Evolutionary conservation across 495 filamentous ascomycete genomes (phyloP), one percentile per base, ranked within the genome.

Genomic region (Talaromyces borbonicus): DNA sequence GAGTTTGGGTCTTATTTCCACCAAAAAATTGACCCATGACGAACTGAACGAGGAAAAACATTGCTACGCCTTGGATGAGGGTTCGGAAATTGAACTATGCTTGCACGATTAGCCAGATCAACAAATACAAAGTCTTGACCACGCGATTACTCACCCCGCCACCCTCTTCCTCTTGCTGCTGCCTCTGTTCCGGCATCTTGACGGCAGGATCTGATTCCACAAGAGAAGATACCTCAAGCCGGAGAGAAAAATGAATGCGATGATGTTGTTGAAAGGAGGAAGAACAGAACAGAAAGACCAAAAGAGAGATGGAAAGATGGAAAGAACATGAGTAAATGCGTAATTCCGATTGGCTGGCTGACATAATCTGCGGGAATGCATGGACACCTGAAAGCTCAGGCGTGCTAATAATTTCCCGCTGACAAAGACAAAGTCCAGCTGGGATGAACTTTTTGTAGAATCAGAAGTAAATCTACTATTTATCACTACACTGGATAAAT

Each of bases 21-120:
- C 71, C 68, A 32, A 77, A 65, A 50, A 75, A 75, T 54, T 77
- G 72, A 51, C 68, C 70, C 44, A 85, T 72, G 19, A 72, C 62
- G 49, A 76, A 80, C 54, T 89, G 84, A 36, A 75, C 67, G 27
- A 77, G 65, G 51, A 88, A 52, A 65, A 90, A 88, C 50, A 90
- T 75, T 45, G 69, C 78, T 26, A 88, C 59, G 36, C 75, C 80
- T 58, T 88, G 83, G 38, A 84, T 48, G 26, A 67, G 69, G 22
- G 72, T 71, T 50, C 69, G 72, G 52, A 81, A 58, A 57, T 71
- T 60, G 46, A 68, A 69, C 79, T 80, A 56, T 40, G 60, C n/a
- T 19, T 22, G 41, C n/a, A n/a, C n/a, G n/a, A n/a, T n/a, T n/a
- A n/a, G n/a, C n/a, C n/a, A 29, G 11, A 25, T 41, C 27, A 48